Percentiles rank a stretch among this genome's conserved stretches.
phyloP scores from a whole-genome alignment of 2,329 filamentous ascomycete species.

The Verticillium albo-atrum region DNA sequence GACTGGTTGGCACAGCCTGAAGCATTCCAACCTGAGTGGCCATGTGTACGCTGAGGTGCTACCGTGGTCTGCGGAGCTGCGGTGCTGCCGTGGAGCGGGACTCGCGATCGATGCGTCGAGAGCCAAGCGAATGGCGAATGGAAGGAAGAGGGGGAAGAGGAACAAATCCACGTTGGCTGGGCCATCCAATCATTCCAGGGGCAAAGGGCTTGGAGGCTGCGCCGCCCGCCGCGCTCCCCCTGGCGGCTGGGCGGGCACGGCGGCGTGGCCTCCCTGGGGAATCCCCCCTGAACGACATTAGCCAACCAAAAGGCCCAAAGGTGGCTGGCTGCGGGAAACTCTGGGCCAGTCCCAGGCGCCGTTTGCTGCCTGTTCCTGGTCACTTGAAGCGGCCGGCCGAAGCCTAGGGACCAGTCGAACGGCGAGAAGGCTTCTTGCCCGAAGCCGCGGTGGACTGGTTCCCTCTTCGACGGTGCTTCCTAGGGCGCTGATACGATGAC shows the following conservation, averaged over 20 bases:
- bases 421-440: neutral
- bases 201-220: neutral
- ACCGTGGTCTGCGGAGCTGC: neutral
- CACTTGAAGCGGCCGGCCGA: slow-evolving; percentile 7
- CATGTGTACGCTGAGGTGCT: neutral
- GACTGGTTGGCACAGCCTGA: neutral
- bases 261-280: neutral
- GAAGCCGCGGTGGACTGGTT: neutral
- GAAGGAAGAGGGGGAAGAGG: neutral
- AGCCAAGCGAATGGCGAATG: neutral
- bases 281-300: neutral
- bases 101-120: neutral
- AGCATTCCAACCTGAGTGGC: neutral
- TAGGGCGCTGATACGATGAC: neutral
- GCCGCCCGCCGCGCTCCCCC: neutral
- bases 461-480: neutral
- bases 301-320: slow-evolving; percentile 1
- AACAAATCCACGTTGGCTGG: neutral
- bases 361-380: slow-evolving; percentile 2
- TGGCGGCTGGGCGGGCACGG: neutral
- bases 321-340: slow-evolving; percentile 9
- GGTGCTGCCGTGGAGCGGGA: neutral
- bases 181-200: neutral
- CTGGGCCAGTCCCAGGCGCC: slow-evolving; percentile 7
- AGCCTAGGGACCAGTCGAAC: slow-evolving; percentile 3